These are phyloP conservation scores for Rhododendron ferrugineum DNA, from an alignment of 148 eudicot genomes.

Conservation along the genomic window DNA sequence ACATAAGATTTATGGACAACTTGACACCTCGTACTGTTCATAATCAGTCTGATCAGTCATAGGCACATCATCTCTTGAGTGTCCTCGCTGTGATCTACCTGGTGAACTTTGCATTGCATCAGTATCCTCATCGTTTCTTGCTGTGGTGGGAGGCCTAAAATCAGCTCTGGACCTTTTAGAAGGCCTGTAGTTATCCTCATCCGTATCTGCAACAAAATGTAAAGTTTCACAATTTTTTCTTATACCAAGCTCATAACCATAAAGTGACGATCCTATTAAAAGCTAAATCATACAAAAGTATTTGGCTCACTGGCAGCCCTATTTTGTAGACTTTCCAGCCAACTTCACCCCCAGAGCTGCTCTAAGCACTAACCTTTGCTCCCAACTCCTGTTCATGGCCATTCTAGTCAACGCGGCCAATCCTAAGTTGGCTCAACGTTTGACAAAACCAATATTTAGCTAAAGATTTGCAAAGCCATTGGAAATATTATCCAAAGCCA, in stretches of 20 bases:
- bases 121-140: slow-evolving; percentile 58
- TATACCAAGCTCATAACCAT: neutral
- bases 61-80: slow-evolving; percentile 67
- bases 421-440: too few species aligned
- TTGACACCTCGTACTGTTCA: slow-evolving; percentile 60
- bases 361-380: too few species aligned
- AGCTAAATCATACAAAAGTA: neutral
- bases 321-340: too few species aligned
- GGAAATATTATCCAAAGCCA: too few species aligned
- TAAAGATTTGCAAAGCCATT: too few species aligned
- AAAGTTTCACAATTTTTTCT: neutral
- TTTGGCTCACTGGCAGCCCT: too few species aligned
- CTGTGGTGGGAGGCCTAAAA: slow-evolving; percentile 41
- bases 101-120: slow-evolving; percentile 89
- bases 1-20: neutral
- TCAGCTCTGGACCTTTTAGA: slow-evolving; percentile 72
- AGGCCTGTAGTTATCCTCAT: slow-evolving; percentile 81
- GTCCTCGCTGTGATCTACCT: slow-evolving; percentile 67
- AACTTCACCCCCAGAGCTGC: too few species aligned
- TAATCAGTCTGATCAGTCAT: slow-evolving; percentile 88
- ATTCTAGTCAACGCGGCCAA: too few species aligned
- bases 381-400: too few species aligned
- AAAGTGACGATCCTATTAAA: neutral
- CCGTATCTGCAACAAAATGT: slow-evolving; percentile 54
- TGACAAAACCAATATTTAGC: too few species aligned